Evolutionary conservation across 306 rosid species (phyloP).

Genomic region (Carpinus viminea): DNA sequence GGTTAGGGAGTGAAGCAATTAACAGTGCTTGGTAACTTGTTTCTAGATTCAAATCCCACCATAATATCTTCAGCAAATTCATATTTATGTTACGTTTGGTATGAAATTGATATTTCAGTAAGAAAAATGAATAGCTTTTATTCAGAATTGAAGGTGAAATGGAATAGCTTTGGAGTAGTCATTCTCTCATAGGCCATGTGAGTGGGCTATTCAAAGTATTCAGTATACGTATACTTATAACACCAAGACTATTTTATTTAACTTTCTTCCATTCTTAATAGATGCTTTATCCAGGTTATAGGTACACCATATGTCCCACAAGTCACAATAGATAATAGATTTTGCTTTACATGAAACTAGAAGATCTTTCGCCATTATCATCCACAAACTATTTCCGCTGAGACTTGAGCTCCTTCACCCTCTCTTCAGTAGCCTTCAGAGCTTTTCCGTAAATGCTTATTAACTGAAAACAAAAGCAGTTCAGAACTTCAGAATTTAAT

Average conservation of each 20-base stretch:
- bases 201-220: too few species aligned
- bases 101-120: too few species aligned
- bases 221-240: too few species aligned
- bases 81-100: background rate
- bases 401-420: conserved; percentile 83
- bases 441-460: conserved; percentile 81
- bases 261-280: too few species aligned
- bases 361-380: conserved; percentile 23
- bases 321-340: conserved; percentile 7
- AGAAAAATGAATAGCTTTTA: too few species aligned
- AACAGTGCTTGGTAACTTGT: too few species aligned
- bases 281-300: background rate
- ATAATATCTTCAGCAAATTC: background rate
- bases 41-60: background rate
- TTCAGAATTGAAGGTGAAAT: too few species aligned
- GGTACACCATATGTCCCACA: background rate
- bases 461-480: conserved; percentile 45
- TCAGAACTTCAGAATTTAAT: background rate
- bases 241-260: too few species aligned
- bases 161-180: too few species aligned
- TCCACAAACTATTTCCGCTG: conserved; percentile 46
- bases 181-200: too few species aligned
- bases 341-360: conserved; percentile 20
- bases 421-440: conserved; percentile 64
- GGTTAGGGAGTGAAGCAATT: too few species aligned